Percentiles rank a stretch among this genome's conserved stretches.
phyloP scores from a whole-genome alignment of 192 early-diverging fungal genomes.

The Rhizoclosmatium sp. region DNA sequence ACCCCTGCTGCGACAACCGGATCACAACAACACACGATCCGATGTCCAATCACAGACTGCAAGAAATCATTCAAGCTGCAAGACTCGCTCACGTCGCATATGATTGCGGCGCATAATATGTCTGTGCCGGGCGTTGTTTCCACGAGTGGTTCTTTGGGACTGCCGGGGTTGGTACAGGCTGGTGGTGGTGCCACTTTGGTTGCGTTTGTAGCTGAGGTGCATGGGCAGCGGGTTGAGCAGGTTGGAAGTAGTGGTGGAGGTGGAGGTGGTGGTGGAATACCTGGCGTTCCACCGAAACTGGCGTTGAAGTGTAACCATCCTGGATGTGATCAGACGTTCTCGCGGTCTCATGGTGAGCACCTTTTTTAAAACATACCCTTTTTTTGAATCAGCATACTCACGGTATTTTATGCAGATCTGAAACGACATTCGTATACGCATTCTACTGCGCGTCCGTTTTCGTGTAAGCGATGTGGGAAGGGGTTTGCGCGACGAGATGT shows the following conservation, averaged over 20 bases:
- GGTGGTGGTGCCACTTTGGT: neutral
- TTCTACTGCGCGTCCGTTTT: conserved; percentile 56
- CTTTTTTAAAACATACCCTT: neutral
- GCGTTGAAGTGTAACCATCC: conserved; percentile 11
- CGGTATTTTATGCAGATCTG: conserved; percentile 45
- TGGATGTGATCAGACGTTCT: conserved; percentile 36
- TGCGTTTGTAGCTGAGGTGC: neutral
- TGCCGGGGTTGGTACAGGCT: neutral
- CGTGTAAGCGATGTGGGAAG: conserved; percentile 54
- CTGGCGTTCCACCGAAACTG: neutral
- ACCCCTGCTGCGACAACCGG: neutral
- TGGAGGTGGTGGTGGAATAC: too few relatives aligned
- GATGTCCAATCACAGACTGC: conserved; percentile 14
- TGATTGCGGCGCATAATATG: conserved; percentile 11
- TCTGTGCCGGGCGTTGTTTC: neutral
- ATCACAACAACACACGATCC: conserved; percentile 1
- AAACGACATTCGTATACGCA: conserved; percentile 64
- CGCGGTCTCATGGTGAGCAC: conserved; percentile 21
- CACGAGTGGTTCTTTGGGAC: neutral
- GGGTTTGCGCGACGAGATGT: conserved; percentile 59
- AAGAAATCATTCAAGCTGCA: conserved; percentile 22
- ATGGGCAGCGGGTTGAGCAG: neutral
- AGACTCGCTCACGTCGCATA: conserved; percentile 4
- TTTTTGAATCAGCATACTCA: neutral
- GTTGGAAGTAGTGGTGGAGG: too few relatives aligned